Evolutionary conservation across 768 basidiomycete species (phyloP).

Genomic region (Tylopilus plumbeoviolaceoides): DNA sequence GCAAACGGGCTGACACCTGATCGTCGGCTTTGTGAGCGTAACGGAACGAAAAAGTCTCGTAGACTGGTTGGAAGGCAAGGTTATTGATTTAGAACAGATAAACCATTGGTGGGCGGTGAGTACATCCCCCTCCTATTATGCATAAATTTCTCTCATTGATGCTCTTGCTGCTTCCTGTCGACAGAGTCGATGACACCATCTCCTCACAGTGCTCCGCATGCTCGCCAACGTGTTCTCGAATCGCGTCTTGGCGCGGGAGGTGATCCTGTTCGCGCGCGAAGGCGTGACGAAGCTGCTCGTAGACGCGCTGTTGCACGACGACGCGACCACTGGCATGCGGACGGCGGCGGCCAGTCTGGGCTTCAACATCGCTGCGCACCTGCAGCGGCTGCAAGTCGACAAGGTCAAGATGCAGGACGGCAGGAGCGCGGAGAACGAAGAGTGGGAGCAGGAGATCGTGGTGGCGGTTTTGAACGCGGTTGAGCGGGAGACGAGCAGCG

Average conservation of each 20-base stretch:
- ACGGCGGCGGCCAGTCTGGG: slow-evolving; percentile 79
- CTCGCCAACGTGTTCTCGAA: slow-evolving; percentile 64
- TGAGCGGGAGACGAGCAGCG: slow-evolving; percentile 61
- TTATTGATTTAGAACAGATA: too few relatives aligned
- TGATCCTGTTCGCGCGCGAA: slow-evolving; percentile 36
- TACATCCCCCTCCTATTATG: too few relatives aligned
- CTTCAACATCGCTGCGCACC: slow-evolving; percentile 65
- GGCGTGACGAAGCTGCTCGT: slow-evolving; percentile 56
- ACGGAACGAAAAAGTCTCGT: too few relatives aligned
- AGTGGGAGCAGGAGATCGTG: slow-evolving; percentile 83
- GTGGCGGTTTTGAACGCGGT: slow-evolving; percentile 83
- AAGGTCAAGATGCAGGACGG: slow-evolving; percentile 29
- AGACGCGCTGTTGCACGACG: slow-evolving; percentile 62
- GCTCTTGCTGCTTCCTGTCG: too few relatives aligned
- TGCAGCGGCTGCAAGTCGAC: slow-evolving; percentile 61
- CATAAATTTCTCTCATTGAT: too few relatives aligned
- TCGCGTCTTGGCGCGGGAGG: slow-evolving; percentile 32
- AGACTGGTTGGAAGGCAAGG: too few relatives aligned
- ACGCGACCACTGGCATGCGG: slow-evolving; percentile 61
- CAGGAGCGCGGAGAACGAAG: slow-evolving; percentile 56
- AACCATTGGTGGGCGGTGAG: too few relatives aligned
- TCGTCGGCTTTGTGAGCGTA: too few relatives aligned
- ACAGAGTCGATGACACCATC: slow-evolving; percentile 30
- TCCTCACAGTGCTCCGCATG: slow-evolving; percentile 64
- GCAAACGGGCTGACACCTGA: too few relatives aligned